phyloP scores from a whole-genome alignment of 768 basidiomycete genomes.

The Lactifluus subvellereus region DNA sequence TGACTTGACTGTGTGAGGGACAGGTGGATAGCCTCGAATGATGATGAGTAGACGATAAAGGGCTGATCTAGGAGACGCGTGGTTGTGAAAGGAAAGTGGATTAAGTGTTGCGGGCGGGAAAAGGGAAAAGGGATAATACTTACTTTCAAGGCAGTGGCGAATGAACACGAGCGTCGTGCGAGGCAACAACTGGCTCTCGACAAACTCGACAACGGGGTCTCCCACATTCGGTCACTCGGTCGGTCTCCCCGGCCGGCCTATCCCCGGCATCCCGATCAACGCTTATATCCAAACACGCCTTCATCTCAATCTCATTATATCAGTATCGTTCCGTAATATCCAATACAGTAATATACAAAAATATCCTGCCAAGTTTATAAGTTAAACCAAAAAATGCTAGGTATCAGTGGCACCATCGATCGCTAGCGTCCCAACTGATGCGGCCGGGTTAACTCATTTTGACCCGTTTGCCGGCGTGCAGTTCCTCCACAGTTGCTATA shows the following conservation, averaged over 20 bases:
- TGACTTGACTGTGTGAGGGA: slow-evolving; percentile 5
- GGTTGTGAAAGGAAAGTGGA: not conserved
- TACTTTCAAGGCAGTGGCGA: slow-evolving; percentile 9
- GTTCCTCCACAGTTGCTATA: slow-evolving; percentile 8
- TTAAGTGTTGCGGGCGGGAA: not conserved
- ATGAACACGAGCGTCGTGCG: slow-evolving; percentile 24
- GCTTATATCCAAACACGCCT: too few species aligned
- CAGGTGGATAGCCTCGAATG: slow-evolving; percentile 8
- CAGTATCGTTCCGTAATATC: slow-evolving; percentile 7
- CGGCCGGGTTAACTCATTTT: slow-evolving; percentile 14
- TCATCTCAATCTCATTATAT: not conserved
- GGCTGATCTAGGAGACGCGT: slow-evolving; percentile 10
- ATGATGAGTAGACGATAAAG: slow-evolving; percentile 19
- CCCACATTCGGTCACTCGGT: slow-evolving; percentile 7
- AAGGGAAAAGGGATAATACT: slow-evolving; percentile 5
- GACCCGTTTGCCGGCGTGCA: slow-evolving; percentile 15
- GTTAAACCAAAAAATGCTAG: slow-evolving; percentile 10
- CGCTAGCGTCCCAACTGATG: slow-evolving; percentile 5
- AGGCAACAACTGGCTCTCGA: slow-evolving; percentile 19
- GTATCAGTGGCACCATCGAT: not conserved
- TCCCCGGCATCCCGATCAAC: not conserved
- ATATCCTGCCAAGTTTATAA: slow-evolving; percentile 9
- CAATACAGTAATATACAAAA: slow-evolving; percentile 6
- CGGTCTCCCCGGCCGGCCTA: slow-evolving; percentile 21
- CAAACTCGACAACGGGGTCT: slow-evolving; percentile 14